phyloP scores from a whole-genome alignment of 257 asterid species.

The Misopates orontium region DNA sequence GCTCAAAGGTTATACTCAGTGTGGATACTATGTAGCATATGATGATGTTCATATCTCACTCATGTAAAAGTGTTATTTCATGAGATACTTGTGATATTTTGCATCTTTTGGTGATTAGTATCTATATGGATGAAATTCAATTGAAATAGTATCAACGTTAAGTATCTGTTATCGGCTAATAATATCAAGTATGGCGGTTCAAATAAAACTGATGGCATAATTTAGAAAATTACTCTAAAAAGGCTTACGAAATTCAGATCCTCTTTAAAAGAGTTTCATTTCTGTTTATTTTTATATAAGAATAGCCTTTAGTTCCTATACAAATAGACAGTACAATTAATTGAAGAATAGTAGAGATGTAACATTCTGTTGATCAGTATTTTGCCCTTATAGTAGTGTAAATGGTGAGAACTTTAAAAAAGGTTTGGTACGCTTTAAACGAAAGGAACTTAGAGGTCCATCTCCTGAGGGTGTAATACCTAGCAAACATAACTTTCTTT shows the following conservation, averaged over 20 bases:
- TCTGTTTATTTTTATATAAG: background rate
- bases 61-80: constrained; percentile 1
- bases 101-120: constrained; percentile 7
- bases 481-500: constrained; percentile 5
- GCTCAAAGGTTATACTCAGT: constrained; percentile 69
- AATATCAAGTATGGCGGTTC: background rate
- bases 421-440: background rate
- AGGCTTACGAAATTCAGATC: background rate
- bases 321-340: no score
- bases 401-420: background rate
- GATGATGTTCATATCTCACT: constrained; percentile 2
- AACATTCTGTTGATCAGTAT: background rate
- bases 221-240: background rate
- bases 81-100: constrained; percentile 15
- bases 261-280: background rate
- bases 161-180: background rate
- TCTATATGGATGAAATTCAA: constrained; percentile 10
- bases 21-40: constrained; percentile 7
- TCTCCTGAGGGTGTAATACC: constrained; percentile 19
- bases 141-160: background rate
- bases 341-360: background rate
- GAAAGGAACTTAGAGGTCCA: background rate
- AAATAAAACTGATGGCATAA: background rate
- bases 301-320: no score
- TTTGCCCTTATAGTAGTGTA: background rate